Base-by-base conservation (phyloP, 352 stramenopile genomes). In the Phytophthora cryptogea region DNA sequence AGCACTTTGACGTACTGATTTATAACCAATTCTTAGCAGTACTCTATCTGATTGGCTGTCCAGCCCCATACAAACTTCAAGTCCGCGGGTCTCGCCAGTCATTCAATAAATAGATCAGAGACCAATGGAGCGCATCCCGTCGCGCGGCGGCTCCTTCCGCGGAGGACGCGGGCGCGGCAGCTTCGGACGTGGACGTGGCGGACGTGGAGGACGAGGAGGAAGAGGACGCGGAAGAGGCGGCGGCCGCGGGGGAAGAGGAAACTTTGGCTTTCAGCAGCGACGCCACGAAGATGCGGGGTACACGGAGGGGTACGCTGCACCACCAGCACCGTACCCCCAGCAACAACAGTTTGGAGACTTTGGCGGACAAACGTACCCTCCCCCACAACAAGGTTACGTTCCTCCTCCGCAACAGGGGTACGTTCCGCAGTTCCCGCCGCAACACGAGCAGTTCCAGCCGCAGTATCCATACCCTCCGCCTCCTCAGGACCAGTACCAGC, bases 221-320 rank as follows among this genome's bases (percentile, higher is more conserved):
- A 30, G 64, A 8, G 70, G 77, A 70, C 42, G 73, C 0, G 65
- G 67, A 6, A 27, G 73, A 6, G 70, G 78, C 0, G 50, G 65
- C 33, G 57, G 64, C 9, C 49, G 51, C 14, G 36, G 70, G 27
- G 33, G 51, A 6, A 40, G 28, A n/a, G 42, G 59, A 5, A 45
- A 52, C 45, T 54, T 43, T 35, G 54, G 45, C 14, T 68, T 66
- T 39, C 66, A 72, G 23, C 58, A 63, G 17, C 61, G 63, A 4
- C 35, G 57, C 5, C 39, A 64, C 11, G 56, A 65, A 36, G 54
- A 68, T 11, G 32, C 63, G 46, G 56, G 66, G 17, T 70, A 70
- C 44, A 27, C 37, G 0, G 41, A 69, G 31, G 59, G 39, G 3
- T 63, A 63, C 52, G 26, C 41, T 31, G 23, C 37, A 20, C 36